A percentile compares a stretch with the other conserved stretches of the same genome.
These are phyloP conservation scores for Bryoglossum gracile DNA, from an alignment of 495 filamentous ascomycete species.

Conservation along the genomic window DNA sequence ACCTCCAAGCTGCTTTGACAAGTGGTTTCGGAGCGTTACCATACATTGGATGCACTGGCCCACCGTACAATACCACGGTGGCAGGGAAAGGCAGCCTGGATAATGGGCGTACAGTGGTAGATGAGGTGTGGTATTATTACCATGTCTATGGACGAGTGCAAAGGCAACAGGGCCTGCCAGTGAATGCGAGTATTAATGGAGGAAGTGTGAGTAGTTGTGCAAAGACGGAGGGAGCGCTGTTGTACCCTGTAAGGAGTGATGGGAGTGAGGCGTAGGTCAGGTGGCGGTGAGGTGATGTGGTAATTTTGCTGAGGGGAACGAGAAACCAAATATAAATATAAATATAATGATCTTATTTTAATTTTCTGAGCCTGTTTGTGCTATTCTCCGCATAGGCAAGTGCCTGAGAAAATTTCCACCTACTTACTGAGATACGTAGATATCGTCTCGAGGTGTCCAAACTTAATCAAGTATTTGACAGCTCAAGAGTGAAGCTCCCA, in stretches of 20 bases:
- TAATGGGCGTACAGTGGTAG: constrained; percentile 36
- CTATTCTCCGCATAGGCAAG: too few species aligned
- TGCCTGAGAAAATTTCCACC: too few species aligned
- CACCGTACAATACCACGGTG: constrained; percentile 38
- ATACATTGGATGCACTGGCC: constrained; percentile 42
- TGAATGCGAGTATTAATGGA: constrained; percentile 31
- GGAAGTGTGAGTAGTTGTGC: constrained; percentile 35
- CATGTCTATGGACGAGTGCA: constrained; percentile 41
- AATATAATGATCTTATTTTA: too few species aligned
- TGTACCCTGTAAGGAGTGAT: background rate
- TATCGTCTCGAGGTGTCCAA: too few species aligned
- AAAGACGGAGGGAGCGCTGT: constrained; percentile 28
- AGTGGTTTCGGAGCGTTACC: constrained; percentile 35
- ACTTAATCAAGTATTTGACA: too few species aligned
- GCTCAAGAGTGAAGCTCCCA: too few species aligned
- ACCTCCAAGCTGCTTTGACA: constrained; percentile 33
- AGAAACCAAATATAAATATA: too few species aligned
- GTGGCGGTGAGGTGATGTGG: too few species aligned
- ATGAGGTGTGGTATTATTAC: constrained; percentile 46
- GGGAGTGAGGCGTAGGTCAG: constrained; percentile 6
- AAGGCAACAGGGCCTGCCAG: constrained; percentile 30
- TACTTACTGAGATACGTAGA: too few species aligned
- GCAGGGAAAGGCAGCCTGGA: constrained; percentile 37
- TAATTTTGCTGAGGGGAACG: too few species aligned
- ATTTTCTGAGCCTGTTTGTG: too few species aligned